Conservation (phyloP, 2,329 filamentous ascomycete species). For the Alternaria sp. region DNA sequence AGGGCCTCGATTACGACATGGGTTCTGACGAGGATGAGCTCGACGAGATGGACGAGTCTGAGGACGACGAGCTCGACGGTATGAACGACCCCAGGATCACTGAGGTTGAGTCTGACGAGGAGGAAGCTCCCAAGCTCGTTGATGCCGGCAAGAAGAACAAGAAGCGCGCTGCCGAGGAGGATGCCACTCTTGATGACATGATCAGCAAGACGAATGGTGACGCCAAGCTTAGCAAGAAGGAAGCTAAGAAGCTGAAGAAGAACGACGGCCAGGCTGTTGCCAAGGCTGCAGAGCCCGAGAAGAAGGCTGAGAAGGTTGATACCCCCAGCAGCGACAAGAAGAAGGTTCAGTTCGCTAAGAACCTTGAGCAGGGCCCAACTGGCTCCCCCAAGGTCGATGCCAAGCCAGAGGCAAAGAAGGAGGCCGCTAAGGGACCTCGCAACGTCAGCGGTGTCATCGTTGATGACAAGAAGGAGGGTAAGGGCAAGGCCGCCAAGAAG, state of each 20-base stretch:
- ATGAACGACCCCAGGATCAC: conserved; percentile 82
- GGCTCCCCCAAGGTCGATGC: conserved; percentile 58
- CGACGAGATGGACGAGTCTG: conserved; percentile 61
- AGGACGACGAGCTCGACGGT: conserved; percentile 61
- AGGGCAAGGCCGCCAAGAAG: conserved; percentile 84
- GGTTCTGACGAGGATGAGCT: conserved; percentile 83
- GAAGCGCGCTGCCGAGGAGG: conserved; percentile 81
- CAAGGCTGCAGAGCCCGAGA: conserved; percentile 61
- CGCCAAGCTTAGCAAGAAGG: conserved; percentile 89
- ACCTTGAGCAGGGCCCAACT: conserved; percentile 96
- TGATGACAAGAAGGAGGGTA: conserved; percentile 93
- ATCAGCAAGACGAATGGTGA: conserved; percentile 80
- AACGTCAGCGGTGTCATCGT: conserved; percentile 88
- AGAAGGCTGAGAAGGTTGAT: conserved; percentile 61
- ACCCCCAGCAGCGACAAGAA: conserved; percentile 68
- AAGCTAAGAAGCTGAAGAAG: conserved; percentile 98
- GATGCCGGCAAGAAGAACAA: conserved; percentile 69
- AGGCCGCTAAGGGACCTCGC: conserved; percentile 69
- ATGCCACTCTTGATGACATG: conserved; percentile 77
- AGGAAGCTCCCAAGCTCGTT: conserved; percentile 67
- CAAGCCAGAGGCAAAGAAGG: conserved; percentile 58
- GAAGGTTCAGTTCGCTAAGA: conserved; percentile 99
- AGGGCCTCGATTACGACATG: conserved; percentile 79
- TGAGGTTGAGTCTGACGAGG: conserved; percentile 83
- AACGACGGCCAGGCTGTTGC: conserved; percentile 88